Evolutionary conservation across 345 rosid species (phyloP), one percentile per base, ranked within the genome.

Genomic region (Mercurialis annua): DNA sequence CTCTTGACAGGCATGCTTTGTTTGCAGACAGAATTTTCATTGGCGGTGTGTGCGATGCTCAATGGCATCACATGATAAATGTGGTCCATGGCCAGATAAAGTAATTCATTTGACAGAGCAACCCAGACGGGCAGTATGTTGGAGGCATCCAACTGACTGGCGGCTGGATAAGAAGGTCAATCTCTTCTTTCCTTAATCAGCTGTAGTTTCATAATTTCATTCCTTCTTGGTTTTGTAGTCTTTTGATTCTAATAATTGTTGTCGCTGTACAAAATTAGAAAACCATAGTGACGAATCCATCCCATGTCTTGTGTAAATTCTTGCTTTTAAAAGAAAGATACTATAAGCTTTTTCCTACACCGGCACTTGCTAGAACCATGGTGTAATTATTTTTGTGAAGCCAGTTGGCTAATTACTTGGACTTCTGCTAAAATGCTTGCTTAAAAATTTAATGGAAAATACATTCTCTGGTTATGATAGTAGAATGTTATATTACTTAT

Each of bases 131-230:
- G 95, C 84, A 48, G 62, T 93, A 77, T 93, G 99, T 73, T 93
- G 99, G 99, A 84, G 96, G 81, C 99, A 93, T 81, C 83, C 83
- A 65, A 54, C 84, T 75, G 53, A 88, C 60, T 88, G 97, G 97
- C 81, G 79, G 46, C 81, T 77, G 68, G 82, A 85, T 72, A 78
- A 40, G 62, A 80, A 90, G 97, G 98, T 93, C 87, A 68, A 79
- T 79, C 79, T 85, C 88, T 81, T 81, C 83, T 76, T 70, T 68
- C 81, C 78, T 84, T 74, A 55, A 61, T 73, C 44, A 68, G 55
- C 53, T 71, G 53, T 62, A 23, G 30, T 42, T 61, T 55, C 24
- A 63, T 53, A 0, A 46, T 18, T 20, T 70, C 15, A 38, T 71
- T 64, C 6, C 43, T 26, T 43, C 52, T 34, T 36, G 53, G 66